phyloP scores from a whole-genome alignment of 1,284 basidiomycete genomes.

The Pseudozyma pruni region DNA sequence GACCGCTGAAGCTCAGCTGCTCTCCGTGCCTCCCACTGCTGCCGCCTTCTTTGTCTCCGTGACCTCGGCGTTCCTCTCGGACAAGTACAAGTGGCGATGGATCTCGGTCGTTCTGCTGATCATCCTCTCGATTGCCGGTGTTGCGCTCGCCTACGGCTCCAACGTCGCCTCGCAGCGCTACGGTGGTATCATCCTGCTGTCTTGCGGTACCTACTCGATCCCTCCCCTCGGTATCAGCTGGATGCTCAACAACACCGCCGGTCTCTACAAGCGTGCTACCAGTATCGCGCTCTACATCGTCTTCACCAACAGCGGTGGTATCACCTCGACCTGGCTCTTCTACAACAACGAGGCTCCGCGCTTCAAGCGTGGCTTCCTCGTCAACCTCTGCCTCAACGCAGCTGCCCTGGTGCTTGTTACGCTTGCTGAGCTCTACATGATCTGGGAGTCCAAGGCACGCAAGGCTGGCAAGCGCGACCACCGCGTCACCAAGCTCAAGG shows the following conservation, averaged over 20 bases:
- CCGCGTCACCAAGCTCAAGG: conserved; percentile 40
- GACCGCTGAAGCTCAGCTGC: conserved; percentile 51
- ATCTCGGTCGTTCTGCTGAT: conserved; percentile 37
- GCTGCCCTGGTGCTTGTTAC: conserved; percentile 42
- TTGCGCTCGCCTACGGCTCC: conserved; percentile 49
- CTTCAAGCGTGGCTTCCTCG: conserved; percentile 47
- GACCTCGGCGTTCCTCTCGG: conserved; percentile 52
- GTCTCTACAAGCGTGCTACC: conserved; percentile 60
- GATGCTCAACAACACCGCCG: conserved; percentile 52
- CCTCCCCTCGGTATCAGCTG: conserved; percentile 49
- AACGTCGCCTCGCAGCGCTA: conserved; percentile 37
- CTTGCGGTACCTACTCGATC: conserved; percentile 49
- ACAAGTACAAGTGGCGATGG: conserved; percentile 51
- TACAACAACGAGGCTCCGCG: conserved; percentile 45
- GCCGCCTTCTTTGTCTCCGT: conserved; percentile 56
- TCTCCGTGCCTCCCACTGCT: conserved; percentile 58
- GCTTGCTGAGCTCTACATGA: conserved; percentile 48
- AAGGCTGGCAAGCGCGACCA: conserved; percentile 49
- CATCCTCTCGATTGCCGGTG: conserved; percentile 48
- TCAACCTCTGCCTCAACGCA: conserved; percentile 50
- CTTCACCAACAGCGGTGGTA: conserved; percentile 56
- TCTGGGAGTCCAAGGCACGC: conserved; percentile 48
- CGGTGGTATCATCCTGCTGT: conserved; percentile 56
- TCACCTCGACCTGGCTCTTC: conserved; percentile 56
- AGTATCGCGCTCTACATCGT: conserved; percentile 55